Evolutionary conservation across 2,329 filamentous ascomycete species (phyloP).

Genomic region (Exophiala viscosa): DNA sequence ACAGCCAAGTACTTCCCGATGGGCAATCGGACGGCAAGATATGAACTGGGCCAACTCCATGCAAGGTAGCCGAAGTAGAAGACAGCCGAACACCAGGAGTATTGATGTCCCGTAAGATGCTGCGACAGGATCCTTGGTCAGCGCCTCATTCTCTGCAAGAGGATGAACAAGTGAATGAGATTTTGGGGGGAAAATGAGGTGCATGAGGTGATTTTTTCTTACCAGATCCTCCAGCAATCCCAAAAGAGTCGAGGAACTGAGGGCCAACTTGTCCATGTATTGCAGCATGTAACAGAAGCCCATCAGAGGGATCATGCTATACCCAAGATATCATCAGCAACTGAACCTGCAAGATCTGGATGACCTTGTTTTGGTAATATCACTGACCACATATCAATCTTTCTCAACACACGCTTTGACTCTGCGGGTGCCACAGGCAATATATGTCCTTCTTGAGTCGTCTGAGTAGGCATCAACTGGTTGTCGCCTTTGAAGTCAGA

Average conservation of each 20-base stretch:
- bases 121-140: slow-evolving; percentile 13
- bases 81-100: slow-evolving; percentile 32
- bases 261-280: slow-evolving; percentile 33
- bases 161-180: too few species aligned
- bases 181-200: too few species aligned
- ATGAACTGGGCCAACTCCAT: slow-evolving; percentile 31
- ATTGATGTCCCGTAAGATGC: slow-evolving; percentile 30
- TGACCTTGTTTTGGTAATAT: too few species aligned
- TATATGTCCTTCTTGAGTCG: too few species aligned
- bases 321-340: slow-evolving; percentile 8
- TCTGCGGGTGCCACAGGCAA: too few species aligned
- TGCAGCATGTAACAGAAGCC: slow-evolving; percentile 32
- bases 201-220: too few species aligned
- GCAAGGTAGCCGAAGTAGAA: slow-evolving; percentile 34
- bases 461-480: too few species aligned
- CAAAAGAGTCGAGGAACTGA: slow-evolving; percentile 33
- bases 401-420: too few species aligned
- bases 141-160: too few species aligned
- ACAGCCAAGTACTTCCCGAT: slow-evolving; percentile 30
- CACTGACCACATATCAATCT: too few species aligned
- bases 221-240: slow-evolving; percentile 29
- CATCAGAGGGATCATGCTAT: slow-evolving; percentile 31
- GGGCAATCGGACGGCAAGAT: slow-evolving; percentile 30
- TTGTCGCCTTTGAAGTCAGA: too few species aligned
- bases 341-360: too few species aligned